Evolutionary conservation across 2,329 filamentous ascomycete genomes (phyloP).

Genomic region (Biscogniauxia sp.): DNA sequence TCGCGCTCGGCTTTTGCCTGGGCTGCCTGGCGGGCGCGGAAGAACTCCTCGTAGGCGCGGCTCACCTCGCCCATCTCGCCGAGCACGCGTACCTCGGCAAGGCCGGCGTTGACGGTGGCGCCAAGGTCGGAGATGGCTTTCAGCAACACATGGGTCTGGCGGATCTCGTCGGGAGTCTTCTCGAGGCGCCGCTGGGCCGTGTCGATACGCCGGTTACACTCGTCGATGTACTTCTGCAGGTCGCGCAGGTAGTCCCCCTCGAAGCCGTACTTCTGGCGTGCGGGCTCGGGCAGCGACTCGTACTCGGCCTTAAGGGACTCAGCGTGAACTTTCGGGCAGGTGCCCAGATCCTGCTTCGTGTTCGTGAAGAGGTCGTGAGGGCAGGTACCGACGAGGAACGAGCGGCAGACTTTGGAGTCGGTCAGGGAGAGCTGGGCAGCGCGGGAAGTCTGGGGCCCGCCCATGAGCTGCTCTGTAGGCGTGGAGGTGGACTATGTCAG

Average conservation of each 20-base stretch:
- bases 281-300: slow-evolving; percentile 66
- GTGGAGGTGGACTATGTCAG: slow-evolving; percentile 6
- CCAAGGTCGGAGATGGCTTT: slow-evolving; percentile 82
- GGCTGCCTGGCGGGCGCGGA: slow-evolving; percentile 77
- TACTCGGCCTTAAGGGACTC: slow-evolving; percentile 89
- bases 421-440: slow-evolving; percentile 81
- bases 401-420: slow-evolving; percentile 91
- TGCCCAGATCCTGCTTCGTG: slow-evolving; percentile 94
- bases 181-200: slow-evolving; percentile 84
- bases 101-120: slow-evolving; percentile 74
- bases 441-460: slow-evolving; percentile 69
- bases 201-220: slow-evolving; percentile 93
- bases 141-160: slow-evolving; percentile 86
- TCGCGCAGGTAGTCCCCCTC: slow-evolving; percentile 97
- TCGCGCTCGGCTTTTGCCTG: slow-evolving; percentile 81
- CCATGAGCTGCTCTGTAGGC: slow-evolving; percentile 81
- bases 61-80: slow-evolving; percentile 79
- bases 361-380: slow-evolving; percentile 99
- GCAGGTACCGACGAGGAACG: slow-evolving; percentile 89
- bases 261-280: slow-evolving; percentile 79
- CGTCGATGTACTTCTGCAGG: slow-evolving; percentile 93
- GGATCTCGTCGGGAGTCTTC: slow-evolving; percentile 96
- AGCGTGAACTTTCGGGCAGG: slow-evolving; percentile 83
- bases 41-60: slow-evolving; percentile 81
- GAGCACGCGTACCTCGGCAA: slow-evolving; percentile 82